Evolutionary conservation across 129 eudicot genomes (phyloP).

Genomic region (Cynara cardunculus): DNA sequence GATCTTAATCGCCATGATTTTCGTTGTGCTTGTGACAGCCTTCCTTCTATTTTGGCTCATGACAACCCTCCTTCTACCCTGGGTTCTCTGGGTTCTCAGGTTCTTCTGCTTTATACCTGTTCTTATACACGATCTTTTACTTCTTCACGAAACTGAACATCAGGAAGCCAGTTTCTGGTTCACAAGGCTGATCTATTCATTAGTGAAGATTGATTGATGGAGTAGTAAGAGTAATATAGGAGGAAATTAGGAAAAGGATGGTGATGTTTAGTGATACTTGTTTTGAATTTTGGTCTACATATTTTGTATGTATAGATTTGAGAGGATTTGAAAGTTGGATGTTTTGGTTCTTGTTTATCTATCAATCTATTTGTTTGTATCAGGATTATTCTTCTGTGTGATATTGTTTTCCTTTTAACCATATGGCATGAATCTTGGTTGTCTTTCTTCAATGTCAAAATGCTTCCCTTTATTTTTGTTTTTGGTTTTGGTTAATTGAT

Average conservation of each 20-base stretch:
- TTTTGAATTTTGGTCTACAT: slow-evolving; percentile 17
- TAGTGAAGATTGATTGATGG: slow-evolving; percentile 58
- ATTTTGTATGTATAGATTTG: slow-evolving; percentile 31
- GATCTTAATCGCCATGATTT: slow-evolving; percentile 63
- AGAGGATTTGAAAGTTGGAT: slow-evolving; percentile 16
- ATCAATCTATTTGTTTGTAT: neutral
- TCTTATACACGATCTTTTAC: no score
- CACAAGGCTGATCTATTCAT: slow-evolving; percentile 76
- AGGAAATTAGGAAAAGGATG: slow-evolving; percentile 19
- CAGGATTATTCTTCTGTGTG: neutral
- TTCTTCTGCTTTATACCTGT: slow-evolving; percentile 66
- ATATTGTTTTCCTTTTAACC: neutral
- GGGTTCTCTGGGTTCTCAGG: slow-evolving; percentile 84
- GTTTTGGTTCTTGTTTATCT: slow-evolving; percentile 10
- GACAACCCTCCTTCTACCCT: slow-evolving; percentile 64
- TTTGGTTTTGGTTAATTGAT: no score
- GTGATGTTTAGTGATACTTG: slow-evolving; percentile 27
- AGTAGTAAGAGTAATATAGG: neutral
- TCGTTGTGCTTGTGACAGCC: slow-evolving; percentile 62
- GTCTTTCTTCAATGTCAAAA: neutral
- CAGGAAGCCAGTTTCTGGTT: no score
- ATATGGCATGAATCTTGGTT: neutral
- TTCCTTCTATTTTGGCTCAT: slow-evolving; percentile 66
- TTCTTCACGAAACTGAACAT: no score
- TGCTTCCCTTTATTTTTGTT: no score